Conservation (phyloP, 768 basidiomycete genomes). For the Hysterangium stoloniferum region DNA sequence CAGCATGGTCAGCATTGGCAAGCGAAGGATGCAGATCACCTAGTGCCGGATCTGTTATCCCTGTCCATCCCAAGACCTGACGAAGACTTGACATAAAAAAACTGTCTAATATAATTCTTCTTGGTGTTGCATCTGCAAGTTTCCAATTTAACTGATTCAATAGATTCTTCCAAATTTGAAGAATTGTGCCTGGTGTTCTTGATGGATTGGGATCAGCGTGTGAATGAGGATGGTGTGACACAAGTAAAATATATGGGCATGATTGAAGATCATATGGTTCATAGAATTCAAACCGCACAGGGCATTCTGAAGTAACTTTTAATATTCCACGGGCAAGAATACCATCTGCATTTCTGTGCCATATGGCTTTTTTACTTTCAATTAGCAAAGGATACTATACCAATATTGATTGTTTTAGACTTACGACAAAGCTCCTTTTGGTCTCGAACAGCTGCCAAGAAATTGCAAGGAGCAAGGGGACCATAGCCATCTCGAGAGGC, state of each 20-base stretch:
- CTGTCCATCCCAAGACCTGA: conserved; percentile 15
- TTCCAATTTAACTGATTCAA: conserved; percentile 20
- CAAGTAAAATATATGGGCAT: conserved; percentile 13
- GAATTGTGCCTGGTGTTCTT: conserved; percentile 10
- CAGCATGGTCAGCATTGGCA: conserved; percentile 21
- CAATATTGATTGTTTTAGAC: conserved; percentile 6
- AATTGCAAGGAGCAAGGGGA: conserved; percentile 18
- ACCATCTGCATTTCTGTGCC: conserved; percentile 17
- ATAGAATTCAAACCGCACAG: conserved; percentile 9
- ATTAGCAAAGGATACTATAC: neutral
- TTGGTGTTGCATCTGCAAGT: conserved; percentile 23
- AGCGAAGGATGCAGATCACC: conserved; percentile 18
- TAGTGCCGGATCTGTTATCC: conserved; percentile 11
- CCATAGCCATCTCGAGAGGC: conserved; percentile 22
- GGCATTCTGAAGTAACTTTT: neutral
- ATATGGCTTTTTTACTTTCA: conserved; percentile 10
- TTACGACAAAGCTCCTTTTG: conserved; percentile 17
- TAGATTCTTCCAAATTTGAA: conserved; percentile 14
- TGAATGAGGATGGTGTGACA: conserved; percentile 15
- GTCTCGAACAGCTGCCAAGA: conserved; percentile 13
- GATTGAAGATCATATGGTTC: conserved; percentile 8
- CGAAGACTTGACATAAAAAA: conserved; percentile 19
- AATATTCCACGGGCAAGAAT: conserved; percentile 13
- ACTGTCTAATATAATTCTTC: conserved; percentile 19
- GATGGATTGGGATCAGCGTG: conserved; percentile 8